Conservation (phyloP, 1,284 basidiomycete species). For the Fistulinella staudtii region DNA sequence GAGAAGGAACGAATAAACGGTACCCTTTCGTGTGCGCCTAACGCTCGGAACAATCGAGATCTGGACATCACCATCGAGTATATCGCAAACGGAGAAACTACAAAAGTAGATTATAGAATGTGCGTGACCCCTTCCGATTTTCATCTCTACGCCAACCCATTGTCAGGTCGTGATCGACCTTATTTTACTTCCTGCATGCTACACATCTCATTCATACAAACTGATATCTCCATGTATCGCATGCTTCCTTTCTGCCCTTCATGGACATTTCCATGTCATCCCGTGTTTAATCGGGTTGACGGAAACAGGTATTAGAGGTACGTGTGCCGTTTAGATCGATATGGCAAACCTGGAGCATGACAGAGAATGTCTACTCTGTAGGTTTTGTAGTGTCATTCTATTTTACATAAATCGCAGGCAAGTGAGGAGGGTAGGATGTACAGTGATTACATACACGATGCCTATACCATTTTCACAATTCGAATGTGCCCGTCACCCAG, state of each 20-base stretch:
- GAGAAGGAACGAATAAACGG: conserved; percentile 75
- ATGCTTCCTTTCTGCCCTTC: no score
- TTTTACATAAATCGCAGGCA: neutral
- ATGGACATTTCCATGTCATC: neutral
- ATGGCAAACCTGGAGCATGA: conserved; percentile 1
- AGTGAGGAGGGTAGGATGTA: no score
- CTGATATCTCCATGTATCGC: conserved; percentile 10
- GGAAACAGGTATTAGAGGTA: conserved; percentile 26
- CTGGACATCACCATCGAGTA: conserved; percentile 86
- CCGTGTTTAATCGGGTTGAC: conserved; percentile 7
- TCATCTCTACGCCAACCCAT: conserved; percentile 53
- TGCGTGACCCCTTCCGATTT: conserved; percentile 46
- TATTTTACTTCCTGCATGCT: neutral
- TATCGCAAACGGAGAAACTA: conserved; percentile 39
- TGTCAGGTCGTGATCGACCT: conserved; percentile 63
- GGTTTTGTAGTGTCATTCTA: neutral
- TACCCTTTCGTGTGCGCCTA: conserved; percentile 74
- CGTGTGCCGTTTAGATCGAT: conserved; percentile 8
- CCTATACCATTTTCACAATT: conserved; percentile 14
- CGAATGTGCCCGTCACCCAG: conserved; percentile 24
- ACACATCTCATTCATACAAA: neutral
- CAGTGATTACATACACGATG: neutral
- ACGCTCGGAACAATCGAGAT: conserved; percentile 88
- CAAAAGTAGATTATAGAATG: conserved; percentile 71
- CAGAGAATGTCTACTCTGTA: neutral